Conservation (phyloP, 108 stramenopile species). For the Conticribra guillardii region DNA sequence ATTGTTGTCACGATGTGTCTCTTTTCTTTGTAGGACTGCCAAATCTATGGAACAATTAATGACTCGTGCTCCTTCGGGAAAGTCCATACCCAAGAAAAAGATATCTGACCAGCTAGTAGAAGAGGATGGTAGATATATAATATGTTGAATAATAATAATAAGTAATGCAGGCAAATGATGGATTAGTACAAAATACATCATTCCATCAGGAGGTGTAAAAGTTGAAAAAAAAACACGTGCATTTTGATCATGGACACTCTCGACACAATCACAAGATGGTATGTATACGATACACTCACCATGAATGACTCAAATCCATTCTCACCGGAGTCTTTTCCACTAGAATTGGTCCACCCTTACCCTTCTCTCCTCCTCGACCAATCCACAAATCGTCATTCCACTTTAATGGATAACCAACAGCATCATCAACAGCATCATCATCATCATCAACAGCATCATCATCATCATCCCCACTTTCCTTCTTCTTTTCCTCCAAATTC, state of each 20-base stretch:
- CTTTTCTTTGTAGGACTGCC: conserved; percentile 41
- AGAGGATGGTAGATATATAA: no score
- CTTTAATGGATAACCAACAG: not conserved
- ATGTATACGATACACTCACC: no score
- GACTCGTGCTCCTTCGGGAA: conserved; percentile 66
- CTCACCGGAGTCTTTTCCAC: conserved; percentile 64
- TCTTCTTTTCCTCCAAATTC: not conserved
- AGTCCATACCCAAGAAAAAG: conserved; percentile 74
- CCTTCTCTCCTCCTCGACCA: not conserved
- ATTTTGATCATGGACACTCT: no score
- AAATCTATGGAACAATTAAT: conserved; percentile 64
- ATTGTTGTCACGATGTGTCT: not conserved
- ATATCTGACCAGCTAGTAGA: conserved; percentile 63
- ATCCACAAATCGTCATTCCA: conserved; percentile 2
- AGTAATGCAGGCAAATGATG: not conserved
- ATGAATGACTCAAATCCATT: conserved; percentile 67
- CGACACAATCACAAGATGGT: no score
- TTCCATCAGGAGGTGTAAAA: not conserved
- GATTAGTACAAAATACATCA: not conserved
- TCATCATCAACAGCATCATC: not conserved
- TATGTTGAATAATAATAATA: no score
- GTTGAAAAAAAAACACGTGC: not conserved
- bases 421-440: conserved; percentile 5
- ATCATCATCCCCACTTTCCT: not conserved
- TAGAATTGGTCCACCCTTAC: conserved; percentile 13